Conservation (phyloP, 108 stramenopile genomes). For the Epithemia pelagica region DNA sequence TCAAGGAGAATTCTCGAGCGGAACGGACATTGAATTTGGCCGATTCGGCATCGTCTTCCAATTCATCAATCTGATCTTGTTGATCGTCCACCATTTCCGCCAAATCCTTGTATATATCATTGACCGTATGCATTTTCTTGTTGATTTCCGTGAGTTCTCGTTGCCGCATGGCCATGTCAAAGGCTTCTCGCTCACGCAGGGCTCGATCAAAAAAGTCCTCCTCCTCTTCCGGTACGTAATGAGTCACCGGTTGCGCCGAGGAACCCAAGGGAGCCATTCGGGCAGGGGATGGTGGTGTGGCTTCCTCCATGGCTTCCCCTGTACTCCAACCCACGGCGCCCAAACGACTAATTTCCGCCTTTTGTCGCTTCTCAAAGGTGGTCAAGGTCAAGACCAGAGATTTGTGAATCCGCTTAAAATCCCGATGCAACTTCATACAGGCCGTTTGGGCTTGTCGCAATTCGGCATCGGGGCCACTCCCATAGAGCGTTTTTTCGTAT, state of each 20-base stretch:
- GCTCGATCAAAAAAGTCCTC: constrained; percentile 49
- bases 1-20: neutral
- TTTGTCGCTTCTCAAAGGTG: constrained; percentile 12
- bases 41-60: constrained; percentile 53
- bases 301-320: neutral
- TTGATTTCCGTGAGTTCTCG: constrained; percentile 50
- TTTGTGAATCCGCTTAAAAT: constrained; percentile 23
- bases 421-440: constrained; percentile 24
- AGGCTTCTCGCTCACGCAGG: constrained; percentile 61
- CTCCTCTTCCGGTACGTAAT: neutral
- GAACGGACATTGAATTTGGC: constrained; percentile 32
- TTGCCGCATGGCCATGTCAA: constrained; percentile 7
- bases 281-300: neutral
- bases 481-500: constrained; percentile 1
- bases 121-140: constrained; percentile 56
- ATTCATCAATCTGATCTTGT: constrained; percentile 67
- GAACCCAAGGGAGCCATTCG: neutral
- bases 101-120: constrained; percentile 72
- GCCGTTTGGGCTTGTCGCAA: constrained; percentile 3
- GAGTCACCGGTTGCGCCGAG: neutral
- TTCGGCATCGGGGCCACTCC: neutral
- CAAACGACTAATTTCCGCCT: constrained; percentile 18
- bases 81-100: constrained; percentile 65
- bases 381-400: constrained; percentile 9
- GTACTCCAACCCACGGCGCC: constrained; percentile 13